Evolutionary conservation across 345 rosid species (phyloP).

Genomic region (Firmiana major): DNA sequence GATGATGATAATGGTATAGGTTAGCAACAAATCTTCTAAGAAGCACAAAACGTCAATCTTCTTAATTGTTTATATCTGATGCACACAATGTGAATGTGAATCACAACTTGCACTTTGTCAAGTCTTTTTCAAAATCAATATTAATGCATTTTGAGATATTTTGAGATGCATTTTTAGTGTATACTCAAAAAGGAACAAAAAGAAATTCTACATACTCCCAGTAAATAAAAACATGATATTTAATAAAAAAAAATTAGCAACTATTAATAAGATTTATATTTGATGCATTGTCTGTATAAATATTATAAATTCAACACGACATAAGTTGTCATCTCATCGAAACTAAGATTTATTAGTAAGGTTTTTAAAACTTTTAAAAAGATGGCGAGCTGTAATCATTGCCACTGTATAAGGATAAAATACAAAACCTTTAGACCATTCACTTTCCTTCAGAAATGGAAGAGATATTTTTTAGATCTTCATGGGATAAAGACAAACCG

Average conservation of each 20-base stretch:
- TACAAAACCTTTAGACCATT: neutral
- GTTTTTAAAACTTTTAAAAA: too few relatives aligned
- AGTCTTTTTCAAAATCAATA: neutral
- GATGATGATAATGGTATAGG: too few relatives aligned
- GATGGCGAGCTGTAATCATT: too few relatives aligned
- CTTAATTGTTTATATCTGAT: neutral
- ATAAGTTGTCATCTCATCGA: too few relatives aligned
- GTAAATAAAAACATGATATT: too few relatives aligned
- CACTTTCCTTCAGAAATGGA: slow-evolving; percentile 8
- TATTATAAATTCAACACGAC: too few relatives aligned
- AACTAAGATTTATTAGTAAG: too few relatives aligned
- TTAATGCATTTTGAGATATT: neutral
- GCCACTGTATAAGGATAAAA: neutral
- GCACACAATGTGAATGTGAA: neutral
- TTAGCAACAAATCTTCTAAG: neutral
- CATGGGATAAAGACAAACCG: neutral
- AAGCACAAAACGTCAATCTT: neutral
- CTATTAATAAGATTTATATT: too few relatives aligned
- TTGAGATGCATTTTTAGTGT: neutral
- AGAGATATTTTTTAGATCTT: neutral
- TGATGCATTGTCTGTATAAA: too few relatives aligned
- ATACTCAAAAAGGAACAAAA: neutral
- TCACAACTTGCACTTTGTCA: neutral
- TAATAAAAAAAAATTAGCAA: too few relatives aligned
- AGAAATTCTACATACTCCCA: too few relatives aligned